Evolutionary conservation across 1,284 basidiomycete species (phyloP), one percentile per base, ranked within the genome.

Genomic region (Fistulina hepatica): DNA sequence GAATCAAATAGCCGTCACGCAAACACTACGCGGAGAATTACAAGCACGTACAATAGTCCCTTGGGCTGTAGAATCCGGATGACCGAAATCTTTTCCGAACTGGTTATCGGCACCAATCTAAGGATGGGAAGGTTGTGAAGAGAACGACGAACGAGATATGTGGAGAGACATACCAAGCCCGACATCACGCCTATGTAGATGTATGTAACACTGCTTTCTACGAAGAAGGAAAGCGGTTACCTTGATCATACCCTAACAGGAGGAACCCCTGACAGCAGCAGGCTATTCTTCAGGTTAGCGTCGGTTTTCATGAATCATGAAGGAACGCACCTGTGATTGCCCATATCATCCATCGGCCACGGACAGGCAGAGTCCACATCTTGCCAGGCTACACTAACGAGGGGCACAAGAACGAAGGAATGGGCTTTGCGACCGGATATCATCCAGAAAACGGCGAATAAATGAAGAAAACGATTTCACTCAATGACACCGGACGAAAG

Each of bases 241-340:
- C 65, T 44, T 67, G 63, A 48, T 66, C 64, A 44, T 67, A 67
- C 1, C 65, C 65, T 10, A 65, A 52, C 4, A 66, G 55, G n/a
- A 64, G 43, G 44, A 67, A 65, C 3, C 63, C 64, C 44, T 60
- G 58, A 44, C 59, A 62, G 43, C 61, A 64, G 41, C 63, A 63
- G 39, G 63, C 62, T 63, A 34, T 13, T 11, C 12, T 44, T 7
- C 11, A 17, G 10, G 19, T 21, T 20, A 23, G 24, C 27, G 10
- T n/a, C n/a, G 23, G 15, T 38, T 34, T 23, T 36, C 17, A 12
- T 15, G 8, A 25, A 8, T n/a, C 6, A 26, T 5, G 16, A 12
- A 16, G 23, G 10, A 19, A 36, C 56, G 34, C 36, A 63, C 62
- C 61, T 42, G 61, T 62, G 28, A 64, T 63, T 3, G 61, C 60